Evolutionary conservation across 1,284 basidiomycete species (phyloP), one percentile per base, ranked within the genome.

Genomic region (Coriolopsis trogii): DNA sequence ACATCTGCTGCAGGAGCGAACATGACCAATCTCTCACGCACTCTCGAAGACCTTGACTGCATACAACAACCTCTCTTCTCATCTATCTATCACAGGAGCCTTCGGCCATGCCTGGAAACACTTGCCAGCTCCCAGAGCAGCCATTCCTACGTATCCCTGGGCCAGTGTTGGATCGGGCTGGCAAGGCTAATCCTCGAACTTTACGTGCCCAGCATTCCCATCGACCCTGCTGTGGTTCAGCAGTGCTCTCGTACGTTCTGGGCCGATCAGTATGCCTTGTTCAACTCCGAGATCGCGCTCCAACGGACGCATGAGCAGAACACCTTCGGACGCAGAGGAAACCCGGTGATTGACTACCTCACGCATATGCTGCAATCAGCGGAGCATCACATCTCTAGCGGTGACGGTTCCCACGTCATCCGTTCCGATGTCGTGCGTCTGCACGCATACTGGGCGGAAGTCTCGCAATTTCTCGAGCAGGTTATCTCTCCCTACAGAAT

Each of bases 171-270:
- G 85, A 73, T 95, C 36, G 79, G 77, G 0, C 66, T 92, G 24
- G 81, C 85, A 40, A 74, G 75, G 25, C 62, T 82, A 45, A 68
- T 91, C 25, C 65, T 93, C 15, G 74, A 84, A 1, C 76, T 96
- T n/a, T 91, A 90, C 65, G 78, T 98, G 41, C 95, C 97, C 0
- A 83, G 93, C 64, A 74, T 87, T 4, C 93, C 95, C 1, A 73
- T 98, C 46, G 97, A 99, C 67, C 96, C 96, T 8, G 84, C 89
- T 13, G 85, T 85, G 16, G 79, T 89, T 28, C 79, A 86, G 44
- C 78, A 77, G 39, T 82, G 81, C 30, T 74, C 78, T 0, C 69
- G 70, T 5, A 71, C 77, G 31, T 82, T 88, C 39, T 74, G 80
- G 61, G 61, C 66, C n/a, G 64, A 73, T n/a, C 76, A 84, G 46